Evolutionary conservation across 208 protist species (phyloP), one percentile per base, ranked within the genome.

Genomic region (Trypanosoma platydactyli): DNA sequence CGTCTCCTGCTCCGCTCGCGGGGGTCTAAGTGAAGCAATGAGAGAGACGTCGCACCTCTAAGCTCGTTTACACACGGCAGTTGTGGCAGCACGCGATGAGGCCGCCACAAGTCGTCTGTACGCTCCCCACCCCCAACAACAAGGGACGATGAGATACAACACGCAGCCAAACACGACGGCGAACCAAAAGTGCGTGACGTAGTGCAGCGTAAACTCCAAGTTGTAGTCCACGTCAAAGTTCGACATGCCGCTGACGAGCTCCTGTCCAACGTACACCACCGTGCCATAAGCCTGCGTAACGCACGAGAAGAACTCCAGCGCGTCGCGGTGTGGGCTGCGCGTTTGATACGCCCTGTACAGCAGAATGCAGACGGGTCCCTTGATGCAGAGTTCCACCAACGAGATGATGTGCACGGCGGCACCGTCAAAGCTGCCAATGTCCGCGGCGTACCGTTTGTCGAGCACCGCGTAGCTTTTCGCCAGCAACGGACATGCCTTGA

Each of bases 301-400:
- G 60, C 83, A 90, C 1, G 74, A 74, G 54, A 93, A 80, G 59
- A 93, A 80, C 66, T 93, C 87, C 40, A 90, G 70, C 22, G 80
- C 80, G 61, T 89, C 80, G 41, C 83, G 78, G 54, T 70, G 76
- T 1, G 81, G 68, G 63, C 81, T 74, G 7, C 77, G 78, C 40
- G 68, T 71, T 56, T 79, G 50, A 58, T 80, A 89, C 1, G 73
- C 74, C 65, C 75, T 79, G 61, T 93, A 93, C 22, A 90, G 62
- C 65, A 86, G 41, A 27, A 93, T 73, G 54, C 81, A 88, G 46
- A 89, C 20, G n/a, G 87, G 87, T 4, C 74, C 87, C 59, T 81
- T 87, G 20, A 90, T 72, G 0, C 70, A 53, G 6, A 89, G 40
- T 64, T 90, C 87, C 57, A 89, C 67, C 12, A 90, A 62, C 18